Evolutionary conservation across 371 early-diverging fungal genomes (phyloP), one percentile per base, ranked within the genome.

Genomic region (Syncephalastrum sp.): DNA sequence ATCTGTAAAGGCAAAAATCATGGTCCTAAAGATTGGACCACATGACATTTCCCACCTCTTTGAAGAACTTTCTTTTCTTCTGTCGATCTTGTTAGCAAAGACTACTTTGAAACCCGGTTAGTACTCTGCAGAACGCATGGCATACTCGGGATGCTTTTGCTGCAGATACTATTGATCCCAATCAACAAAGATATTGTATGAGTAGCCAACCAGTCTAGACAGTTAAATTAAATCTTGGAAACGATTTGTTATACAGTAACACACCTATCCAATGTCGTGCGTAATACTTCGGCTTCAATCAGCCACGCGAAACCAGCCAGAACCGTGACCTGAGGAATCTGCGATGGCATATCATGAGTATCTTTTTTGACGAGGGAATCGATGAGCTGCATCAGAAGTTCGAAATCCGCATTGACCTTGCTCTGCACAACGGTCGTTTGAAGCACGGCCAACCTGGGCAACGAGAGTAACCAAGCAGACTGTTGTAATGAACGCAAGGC

Each of bases 1-100:
- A 1, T 73, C 74, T 14, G 78, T 76, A 33, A 67, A 70, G 7
- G 78, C 57, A 59, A 81, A 76, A 3, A 67, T 41, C n/a, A 76
- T 47, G 12, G 74, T 73, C 43, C 79, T 82, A 44, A 79, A 60
- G 4, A 74, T 23, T n/a, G 3, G 66, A 56, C 75, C 74, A 74
- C 3, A 70, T 54, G 12, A 48, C 57, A 38, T 44, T 56, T 17
- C 59, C 57, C 12, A 70, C 16, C 3, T 65, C 56, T 23, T 65
- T 61, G 21, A 56, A 48, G 5, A 43, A 48, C 19, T 50, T n/a
- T 38, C 42, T 47, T 55, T 13, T 60, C 42, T 6, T 53, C 46
- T 61, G 47, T 45, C 38, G 50, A 44, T 4, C 13, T 13, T 3
- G 45, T 8, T 10, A 25, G 12, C 14, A 27, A 49, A n/a, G 17